Evolutionary conservation across 331 rosid species (phyloP), one percentile per base, ranked within the genome.

Genomic region (Dryas integrifolia): DNA sequence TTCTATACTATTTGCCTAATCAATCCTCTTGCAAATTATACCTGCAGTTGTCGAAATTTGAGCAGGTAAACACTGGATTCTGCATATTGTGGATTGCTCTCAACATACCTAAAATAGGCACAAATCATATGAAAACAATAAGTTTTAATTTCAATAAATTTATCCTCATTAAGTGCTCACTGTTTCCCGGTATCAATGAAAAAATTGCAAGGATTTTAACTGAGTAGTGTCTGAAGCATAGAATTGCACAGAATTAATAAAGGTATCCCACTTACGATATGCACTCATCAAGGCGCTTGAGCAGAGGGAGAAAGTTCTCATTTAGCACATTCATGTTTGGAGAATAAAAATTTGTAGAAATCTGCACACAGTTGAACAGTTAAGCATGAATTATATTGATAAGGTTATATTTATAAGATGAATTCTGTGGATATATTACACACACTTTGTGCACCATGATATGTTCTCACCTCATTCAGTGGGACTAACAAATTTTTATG

Each of bases 41-140:
- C 99, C 99, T 95, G 99, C 62, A 95, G 90, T 83, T 95, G 98
- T 73, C 96, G 88, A 85, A 95, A 95, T 72, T 95, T 95, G 74
- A 95, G 97, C 80, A 95, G 83, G 88, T 92, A 95, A 81, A 95
- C 97, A 76, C 89, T 87, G 76, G 98, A 95, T 85, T 95, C 99
- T 69, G 97, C 96, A 84, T 92, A 92, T 64, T 95, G 98, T 57
- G 92, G 96, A 82, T 88, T 95, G 85, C 82, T 90, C 77, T 95
- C 99, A 69, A 92, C 97, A 77, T 91, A 92, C 86, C 99, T 95
- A 80, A 73, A 52, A 74, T 57, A 68, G 59, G 77, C 65, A 77
- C 75, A 79, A 48, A 46, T 53, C 12, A 7, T 70, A 18, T 16
- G 11, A 65, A 35, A 53, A n/a, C 46, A 53, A 0, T 11, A 55